phyloP scores from a whole-genome alignment of 106 monocot genomes.

The Dendrobium huoshanense region DNA sequence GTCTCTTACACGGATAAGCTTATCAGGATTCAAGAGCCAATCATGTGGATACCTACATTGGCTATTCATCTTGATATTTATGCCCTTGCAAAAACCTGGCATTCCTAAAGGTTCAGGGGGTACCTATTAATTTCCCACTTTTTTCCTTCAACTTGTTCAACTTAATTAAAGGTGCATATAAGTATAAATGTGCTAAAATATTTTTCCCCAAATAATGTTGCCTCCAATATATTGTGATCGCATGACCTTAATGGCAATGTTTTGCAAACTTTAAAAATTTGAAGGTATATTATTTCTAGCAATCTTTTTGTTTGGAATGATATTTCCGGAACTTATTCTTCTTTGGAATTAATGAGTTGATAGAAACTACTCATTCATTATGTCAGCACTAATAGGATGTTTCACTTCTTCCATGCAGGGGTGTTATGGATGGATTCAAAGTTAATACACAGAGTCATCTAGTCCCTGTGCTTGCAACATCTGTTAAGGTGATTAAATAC shows the following conservation, averaged over 20 bases:
- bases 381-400: background rate
- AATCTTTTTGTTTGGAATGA: background rate
- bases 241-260: background rate
- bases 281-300: background rate
- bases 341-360: background rate
- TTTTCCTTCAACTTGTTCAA: too few species aligned
- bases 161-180: too few species aligned
- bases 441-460: slow-evolving; percentile 87
- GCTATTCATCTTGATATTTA: slow-evolving; percentile 54
- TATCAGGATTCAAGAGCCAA: slow-evolving; percentile 73
- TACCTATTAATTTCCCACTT: too few species aligned
- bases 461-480: slow-evolving; percentile 86
- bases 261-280: background rate
- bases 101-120: too few species aligned
- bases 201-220: slow-evolving; percentile 12
- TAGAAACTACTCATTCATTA: background rate
- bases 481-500: slow-evolving; percentile 58
- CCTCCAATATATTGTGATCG: background rate
- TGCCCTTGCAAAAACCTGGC: too few species aligned
- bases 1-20: slow-evolving; percentile 72
- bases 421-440: slow-evolving; percentile 78
- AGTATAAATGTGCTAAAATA: too few species aligned
- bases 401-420: slow-evolving; percentile 29
- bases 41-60: slow-evolving; percentile 89
- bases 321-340: background rate